These are phyloP conservation scores for Peltaster fructicola DNA, from an alignment of 2,329 filamentous ascomycete genomes.

Conservation along the genomic window DNA sequence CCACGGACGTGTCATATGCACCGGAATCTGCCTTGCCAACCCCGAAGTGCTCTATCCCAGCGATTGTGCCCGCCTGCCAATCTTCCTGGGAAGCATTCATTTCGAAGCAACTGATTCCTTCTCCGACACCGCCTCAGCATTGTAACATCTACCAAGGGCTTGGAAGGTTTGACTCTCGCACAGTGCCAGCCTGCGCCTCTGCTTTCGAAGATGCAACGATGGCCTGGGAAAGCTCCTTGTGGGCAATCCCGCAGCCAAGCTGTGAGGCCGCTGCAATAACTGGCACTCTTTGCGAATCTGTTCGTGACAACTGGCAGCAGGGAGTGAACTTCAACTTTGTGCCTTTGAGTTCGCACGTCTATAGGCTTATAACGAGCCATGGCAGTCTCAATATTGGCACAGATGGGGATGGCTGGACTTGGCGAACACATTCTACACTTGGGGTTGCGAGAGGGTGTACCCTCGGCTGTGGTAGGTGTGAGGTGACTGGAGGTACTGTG, in stretches of 20 bases:
- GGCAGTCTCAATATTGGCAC: slow-evolving; percentile 2
- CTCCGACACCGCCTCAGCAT: slow-evolving; percentile 6
- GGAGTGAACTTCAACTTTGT: slow-evolving; percentile 1
- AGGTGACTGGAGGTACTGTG: slow-evolving; percentile 9
- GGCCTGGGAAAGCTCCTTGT: not conserved
- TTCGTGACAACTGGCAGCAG: slow-evolving; percentile 3
- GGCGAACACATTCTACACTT: slow-evolving; percentile 6
- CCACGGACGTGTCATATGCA: slow-evolving; percentile 2
- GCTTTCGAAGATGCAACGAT: slow-evolving; percentile 1
- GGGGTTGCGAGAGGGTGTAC: slow-evolving; percentile 6
- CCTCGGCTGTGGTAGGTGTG: slow-evolving; percentile 8
- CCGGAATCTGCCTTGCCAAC: too few relatives aligned
- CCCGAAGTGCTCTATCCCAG: slow-evolving; percentile 5
- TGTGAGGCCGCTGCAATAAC: slow-evolving; percentile 6
- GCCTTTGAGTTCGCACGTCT: not conserved
- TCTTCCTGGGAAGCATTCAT: slow-evolving; percentile 4
- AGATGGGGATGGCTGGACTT: slow-evolving; percentile 5
- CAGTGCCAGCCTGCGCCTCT: slow-evolving; percentile 3
- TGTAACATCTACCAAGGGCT: slow-evolving; percentile 5
- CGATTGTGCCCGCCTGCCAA: slow-evolving; percentile 5
- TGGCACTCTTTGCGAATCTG: slow-evolving; percentile 4
- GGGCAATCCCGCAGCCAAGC: slow-evolving; percentile 2
- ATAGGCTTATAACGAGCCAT: slow-evolving; percentile 2
- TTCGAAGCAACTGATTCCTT: slow-evolving; percentile 3
- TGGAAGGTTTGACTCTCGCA: slow-evolving; percentile 1